phyloP scores from a whole-genome alignment of 2,329 filamentous ascomycete species.

The Ceratocystis lukuohia region DNA sequence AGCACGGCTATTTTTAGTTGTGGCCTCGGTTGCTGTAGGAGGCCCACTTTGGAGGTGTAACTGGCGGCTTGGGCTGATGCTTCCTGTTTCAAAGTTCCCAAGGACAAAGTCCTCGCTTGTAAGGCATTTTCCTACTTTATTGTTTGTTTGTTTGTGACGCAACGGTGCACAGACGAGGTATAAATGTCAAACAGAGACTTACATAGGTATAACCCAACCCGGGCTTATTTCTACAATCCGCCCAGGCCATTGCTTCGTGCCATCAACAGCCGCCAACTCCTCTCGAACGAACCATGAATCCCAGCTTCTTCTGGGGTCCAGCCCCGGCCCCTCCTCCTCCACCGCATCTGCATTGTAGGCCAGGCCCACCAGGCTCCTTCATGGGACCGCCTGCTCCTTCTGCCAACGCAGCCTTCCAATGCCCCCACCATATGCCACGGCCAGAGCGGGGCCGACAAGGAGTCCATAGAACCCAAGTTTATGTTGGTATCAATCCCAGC shows the following conservation, averaged over 20 bases:
- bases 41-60: too few relatives aligned
- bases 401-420: not conserved
- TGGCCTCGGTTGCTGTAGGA: too few relatives aligned
- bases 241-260: too few relatives aligned
- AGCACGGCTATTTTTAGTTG: too few relatives aligned
- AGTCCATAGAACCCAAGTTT: not conserved
- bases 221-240: too few relatives aligned
- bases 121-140: too few relatives aligned
- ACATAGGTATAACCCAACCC: too few relatives aligned
- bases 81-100: not conserved
- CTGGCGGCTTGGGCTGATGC: too few relatives aligned
- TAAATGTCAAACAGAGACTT: not conserved
- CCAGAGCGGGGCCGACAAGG: not conserved
- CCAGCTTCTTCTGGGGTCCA: not conserved
- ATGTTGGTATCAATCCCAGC: not conserved
- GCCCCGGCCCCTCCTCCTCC: not conserved
- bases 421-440: not conserved
- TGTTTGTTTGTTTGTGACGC: not conserved
- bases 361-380: not conserved
- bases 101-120: not conserved
- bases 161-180: not conserved
- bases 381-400: not conserved
- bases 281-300: not conserved
- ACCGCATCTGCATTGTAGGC: not conserved
- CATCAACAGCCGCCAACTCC: not conserved